Base-by-base conservation (phyloP, 305 asterid species). In the Plantago coronopus region DNA sequence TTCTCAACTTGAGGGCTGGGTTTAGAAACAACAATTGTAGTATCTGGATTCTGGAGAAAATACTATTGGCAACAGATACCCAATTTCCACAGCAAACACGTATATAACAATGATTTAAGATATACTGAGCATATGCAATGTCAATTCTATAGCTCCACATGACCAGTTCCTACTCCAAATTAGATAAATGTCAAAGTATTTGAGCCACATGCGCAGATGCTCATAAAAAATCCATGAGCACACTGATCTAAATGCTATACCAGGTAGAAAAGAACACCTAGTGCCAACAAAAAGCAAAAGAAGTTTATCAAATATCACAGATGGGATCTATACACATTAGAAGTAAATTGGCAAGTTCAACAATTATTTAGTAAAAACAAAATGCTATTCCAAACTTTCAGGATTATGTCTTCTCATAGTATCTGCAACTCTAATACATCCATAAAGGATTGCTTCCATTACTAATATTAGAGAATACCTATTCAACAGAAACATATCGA, bases 21-120 rank as follows among this genome's bases (percentile, higher is more conserved):
- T 54, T 54, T 58, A 20, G 34, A 59, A 58, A 65, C 38, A 51
- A 48, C 66, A 60, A 49, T 61, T 42, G 38, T 37, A 31, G 54
- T 54, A 54, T 66, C 46, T 50, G 48, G 49, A 48, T 47, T 66
- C 46, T 50, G 48, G 49, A 48, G 61, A 46, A 48, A 54, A 11
- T 18, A 68, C 9, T 31, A 31, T 31, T 31, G 49, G 51, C 17
- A 48, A 53, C 48, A 66, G 22, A 57, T 55, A 54, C 14, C 65
- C 49, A 54, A 56, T 51, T 59, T 65, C 16, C 63, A 31, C 38
- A 31, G 38, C 9, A 31, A 5, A 31, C 1, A 43, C n/a, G n/a
- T n/a, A n/a, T n/a, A n/a, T n/a, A 25, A 54, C 12, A 59, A 57
- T 48, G 62, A 48, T 48, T 48, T 23, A 6, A 48, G 54, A 48